Evolutionary conservation across 495 filamentous ascomycete species (phyloP).

Genomic region (Aspergillus ellipticus): DNA sequence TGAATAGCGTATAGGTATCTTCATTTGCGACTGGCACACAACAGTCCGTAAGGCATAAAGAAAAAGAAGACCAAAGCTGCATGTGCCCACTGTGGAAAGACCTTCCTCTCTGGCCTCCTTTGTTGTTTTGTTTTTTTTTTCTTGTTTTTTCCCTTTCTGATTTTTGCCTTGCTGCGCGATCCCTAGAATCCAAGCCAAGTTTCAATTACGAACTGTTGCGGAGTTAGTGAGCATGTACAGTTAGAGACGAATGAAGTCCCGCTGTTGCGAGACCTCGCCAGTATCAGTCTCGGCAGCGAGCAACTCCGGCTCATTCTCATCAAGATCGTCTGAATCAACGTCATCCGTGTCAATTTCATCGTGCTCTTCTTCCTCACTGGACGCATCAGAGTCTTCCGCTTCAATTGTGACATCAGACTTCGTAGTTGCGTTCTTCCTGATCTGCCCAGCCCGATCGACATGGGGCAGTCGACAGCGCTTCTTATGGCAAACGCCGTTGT

Average conservation of each 20-base stretch:
- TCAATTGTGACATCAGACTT: slow-evolving; percentile 29
- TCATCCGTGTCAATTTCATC: slow-evolving; percentile 78
- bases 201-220: slow-evolving; percentile 13
- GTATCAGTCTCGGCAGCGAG: slow-evolving; percentile 43
- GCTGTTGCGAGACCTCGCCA: slow-evolving; percentile 57
- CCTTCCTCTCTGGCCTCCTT: neutral
- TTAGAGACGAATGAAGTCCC: slow-evolving; percentile 65
- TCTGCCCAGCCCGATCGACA: slow-evolving; percentile 76
- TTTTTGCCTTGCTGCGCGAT: neutral
- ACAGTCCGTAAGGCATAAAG: slow-evolving; percentile 3
- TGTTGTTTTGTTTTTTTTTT: neutral
- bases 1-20: slow-evolving; percentile 14
- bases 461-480: slow-evolving; percentile 83
- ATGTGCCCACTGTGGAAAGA: neutral
- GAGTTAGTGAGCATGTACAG: slow-evolving; percentile 16
- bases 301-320: slow-evolving; percentile 63
- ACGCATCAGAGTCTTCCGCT: slow-evolving; percentile 69
- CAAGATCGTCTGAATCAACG: slow-evolving; percentile 82
- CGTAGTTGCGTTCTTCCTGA: slow-evolving; percentile 55
- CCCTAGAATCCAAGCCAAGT: slow-evolving; percentile 8
- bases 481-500: slow-evolving; percentile 77
- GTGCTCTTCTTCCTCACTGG: slow-evolving; percentile 77
- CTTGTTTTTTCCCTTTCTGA: neutral
- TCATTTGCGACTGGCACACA: slow-evolving; percentile 1
- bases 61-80: neutral